Percentiles rank a stretch among this genome's conserved stretches.
Evolutionary conservation across 108 stramenopile species (phyloP).

Genomic region (Fragilaria crotonensis): DNA sequence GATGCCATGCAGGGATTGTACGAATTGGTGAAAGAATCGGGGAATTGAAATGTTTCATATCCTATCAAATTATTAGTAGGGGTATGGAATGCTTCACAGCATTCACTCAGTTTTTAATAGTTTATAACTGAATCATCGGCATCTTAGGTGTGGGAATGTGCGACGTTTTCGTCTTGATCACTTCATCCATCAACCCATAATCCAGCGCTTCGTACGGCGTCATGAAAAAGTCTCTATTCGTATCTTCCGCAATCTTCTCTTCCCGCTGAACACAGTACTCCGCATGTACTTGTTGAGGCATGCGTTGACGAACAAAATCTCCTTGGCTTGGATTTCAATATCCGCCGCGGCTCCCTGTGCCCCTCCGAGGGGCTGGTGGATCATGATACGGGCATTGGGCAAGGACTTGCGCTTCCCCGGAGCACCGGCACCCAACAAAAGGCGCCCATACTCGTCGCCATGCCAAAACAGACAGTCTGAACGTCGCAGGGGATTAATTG

Average conservation of each 20-base stretch:
- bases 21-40: too few species aligned
- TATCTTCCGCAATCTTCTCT: conserved; percentile 94
- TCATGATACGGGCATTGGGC: conserved; percentile 87
- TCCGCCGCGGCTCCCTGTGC: too few species aligned
- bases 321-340: too few species aligned
- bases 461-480: conserved; percentile 77
- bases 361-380: too few species aligned
- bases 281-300: conserved; percentile 91
- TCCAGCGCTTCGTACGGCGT: conserved; percentile 93
- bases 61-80: too few species aligned
- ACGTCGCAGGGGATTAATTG: conserved; percentile 85
- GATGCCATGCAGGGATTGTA: too few species aligned
- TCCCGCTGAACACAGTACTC: conserved; percentile 90
- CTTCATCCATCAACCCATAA: conserved; percentile 97
- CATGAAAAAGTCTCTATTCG: conserved; percentile 97
- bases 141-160: conserved; percentile 75
- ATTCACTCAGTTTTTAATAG: too few species aligned
- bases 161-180: conserved; percentile 91
- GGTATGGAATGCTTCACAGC: too few species aligned
- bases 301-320: conserved; percentile 90
- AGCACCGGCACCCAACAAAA: conserved; percentile 77
- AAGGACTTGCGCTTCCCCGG: conserved; percentile 85
- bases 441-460: conserved; percentile 86
- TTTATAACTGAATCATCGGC: too few species aligned
- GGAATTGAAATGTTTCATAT: too few species aligned